phyloP scores from a whole-genome alignment of 768 basidiomycete genomes.

The Calocybe indica region DNA sequence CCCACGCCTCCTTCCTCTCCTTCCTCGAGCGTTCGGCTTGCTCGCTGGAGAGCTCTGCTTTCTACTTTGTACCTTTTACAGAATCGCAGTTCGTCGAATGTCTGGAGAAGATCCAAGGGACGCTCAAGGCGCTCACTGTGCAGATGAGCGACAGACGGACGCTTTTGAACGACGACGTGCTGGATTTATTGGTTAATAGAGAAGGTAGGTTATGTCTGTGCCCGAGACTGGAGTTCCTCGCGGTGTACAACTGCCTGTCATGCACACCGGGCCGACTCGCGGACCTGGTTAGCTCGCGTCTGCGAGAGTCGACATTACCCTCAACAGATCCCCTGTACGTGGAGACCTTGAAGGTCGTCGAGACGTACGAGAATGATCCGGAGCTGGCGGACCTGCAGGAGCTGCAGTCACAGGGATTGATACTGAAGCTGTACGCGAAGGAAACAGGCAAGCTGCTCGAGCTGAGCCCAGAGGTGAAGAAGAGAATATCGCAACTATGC shows the following conservation, averaged over 20 bases:
- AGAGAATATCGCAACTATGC: no score
- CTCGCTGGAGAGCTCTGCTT: not conserved
- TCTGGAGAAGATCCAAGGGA: not conserved
- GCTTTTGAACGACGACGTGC: not conserved
- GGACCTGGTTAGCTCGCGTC: not conserved
- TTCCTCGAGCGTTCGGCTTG: constrained; percentile 4
- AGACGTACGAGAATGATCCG: not conserved
- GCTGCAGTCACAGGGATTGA: no score
- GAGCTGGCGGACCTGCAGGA: no score
- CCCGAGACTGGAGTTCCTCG: not conserved
- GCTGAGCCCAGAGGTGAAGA: no score
- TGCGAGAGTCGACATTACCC: not conserved
- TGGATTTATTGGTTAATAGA: constrained; percentile 8
- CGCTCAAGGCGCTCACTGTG: not conserved
- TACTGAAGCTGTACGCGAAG: no score
- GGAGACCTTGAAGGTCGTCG: not conserved
- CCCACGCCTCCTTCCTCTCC: constrained; percentile 1
- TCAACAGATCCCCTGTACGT: not conserved
- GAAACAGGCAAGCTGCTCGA: no score
- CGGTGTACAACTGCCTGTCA: not conserved
- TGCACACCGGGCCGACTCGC: not conserved
- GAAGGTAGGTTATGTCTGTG: not conserved
- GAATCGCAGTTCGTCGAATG: constrained; percentile 3
- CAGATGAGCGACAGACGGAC: not conserved
- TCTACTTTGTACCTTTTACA: constrained; percentile 2